Conservation (phyloP, 2,329 filamentous ascomycete species). For the Myriosclerotinia duriaeana region DNA sequence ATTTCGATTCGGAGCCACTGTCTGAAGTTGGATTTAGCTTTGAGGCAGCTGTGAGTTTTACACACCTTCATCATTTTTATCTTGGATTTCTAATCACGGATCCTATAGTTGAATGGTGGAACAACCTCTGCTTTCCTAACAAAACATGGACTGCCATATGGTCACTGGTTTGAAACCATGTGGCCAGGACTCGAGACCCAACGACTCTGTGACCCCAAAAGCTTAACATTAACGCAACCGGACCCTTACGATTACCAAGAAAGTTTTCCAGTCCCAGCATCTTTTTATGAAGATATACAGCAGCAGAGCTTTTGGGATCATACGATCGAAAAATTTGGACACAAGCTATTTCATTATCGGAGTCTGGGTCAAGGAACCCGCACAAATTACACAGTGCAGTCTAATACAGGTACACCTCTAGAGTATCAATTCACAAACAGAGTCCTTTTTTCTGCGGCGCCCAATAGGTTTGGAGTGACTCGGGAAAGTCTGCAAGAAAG, state of each 20-base stretch:
- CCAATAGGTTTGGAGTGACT: not conserved
- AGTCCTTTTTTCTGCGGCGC: no score
- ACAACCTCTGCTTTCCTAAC: not conserved
- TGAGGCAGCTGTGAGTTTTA: conserved; percentile 28
- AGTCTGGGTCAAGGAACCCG: conserved; percentile 17
- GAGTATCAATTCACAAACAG: not conserved
- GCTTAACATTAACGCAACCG: conserved; percentile 23
- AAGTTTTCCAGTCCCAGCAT: conserved; percentile 26
- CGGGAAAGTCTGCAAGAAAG: not conserved
- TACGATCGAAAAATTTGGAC: conserved; percentile 26
- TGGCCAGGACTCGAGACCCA: conserved; percentile 21
- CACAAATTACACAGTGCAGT: not conserved
- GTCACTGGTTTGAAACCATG: conserved; percentile 25
- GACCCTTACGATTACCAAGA: conserved; percentile 16
- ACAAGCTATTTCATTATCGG: conserved; percentile 26
- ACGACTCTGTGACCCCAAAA: not conserved
- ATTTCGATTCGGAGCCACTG: conserved; percentile 27
- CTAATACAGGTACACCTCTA: not conserved
- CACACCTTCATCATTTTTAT: not conserved
- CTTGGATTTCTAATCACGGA: not conserved
- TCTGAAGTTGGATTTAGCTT: conserved; percentile 29
- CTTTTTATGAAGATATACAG: conserved; percentile 31
- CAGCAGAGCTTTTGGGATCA: conserved; percentile 32
- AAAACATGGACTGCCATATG: conserved; percentile 21
- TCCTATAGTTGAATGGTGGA: conserved; percentile 9